Conservation (phyloP, 192 early-diverging fungal species). For the Globomyces pollinis-pini region DNA sequence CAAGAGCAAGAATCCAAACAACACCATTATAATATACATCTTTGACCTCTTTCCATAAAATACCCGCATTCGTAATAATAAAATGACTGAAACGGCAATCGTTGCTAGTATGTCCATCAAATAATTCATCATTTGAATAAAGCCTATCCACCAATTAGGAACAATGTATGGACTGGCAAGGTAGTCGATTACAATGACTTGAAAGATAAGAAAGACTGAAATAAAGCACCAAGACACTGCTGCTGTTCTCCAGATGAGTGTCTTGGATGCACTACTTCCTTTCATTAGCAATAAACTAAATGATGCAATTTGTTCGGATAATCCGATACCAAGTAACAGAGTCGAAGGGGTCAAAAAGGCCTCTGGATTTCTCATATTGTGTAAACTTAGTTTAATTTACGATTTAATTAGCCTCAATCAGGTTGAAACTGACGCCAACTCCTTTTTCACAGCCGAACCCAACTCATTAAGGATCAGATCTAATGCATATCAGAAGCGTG, state of each 20-base stretch:
- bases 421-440: too few species aligned
- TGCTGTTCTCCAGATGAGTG: conserved; percentile 7
- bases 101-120: background rate
- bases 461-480: too few species aligned
- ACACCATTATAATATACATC: conserved; percentile 1
- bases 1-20: background rate
- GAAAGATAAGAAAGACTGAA: background rate
- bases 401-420: too few species aligned
- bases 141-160: background rate
- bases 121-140: background rate
- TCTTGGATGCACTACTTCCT: background rate
- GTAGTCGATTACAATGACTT: conserved; percentile 2
- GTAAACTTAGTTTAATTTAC: too few species aligned
- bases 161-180: conserved; percentile 2
- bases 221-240: background rate
- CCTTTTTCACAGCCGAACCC: too few species aligned
- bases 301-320: background rate
- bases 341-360: background rate
- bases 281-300: background rate
- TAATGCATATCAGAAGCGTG: too few species aligned
- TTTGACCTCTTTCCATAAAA: conserved; percentile 7
- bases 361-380: too few species aligned
- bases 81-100: background rate
- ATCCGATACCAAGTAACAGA: background rate
- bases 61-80: conserved; percentile 2